Base-by-base conservation (phyloP, 352 stramenopile species). In the Phytophthora pluvialis region DNA sequence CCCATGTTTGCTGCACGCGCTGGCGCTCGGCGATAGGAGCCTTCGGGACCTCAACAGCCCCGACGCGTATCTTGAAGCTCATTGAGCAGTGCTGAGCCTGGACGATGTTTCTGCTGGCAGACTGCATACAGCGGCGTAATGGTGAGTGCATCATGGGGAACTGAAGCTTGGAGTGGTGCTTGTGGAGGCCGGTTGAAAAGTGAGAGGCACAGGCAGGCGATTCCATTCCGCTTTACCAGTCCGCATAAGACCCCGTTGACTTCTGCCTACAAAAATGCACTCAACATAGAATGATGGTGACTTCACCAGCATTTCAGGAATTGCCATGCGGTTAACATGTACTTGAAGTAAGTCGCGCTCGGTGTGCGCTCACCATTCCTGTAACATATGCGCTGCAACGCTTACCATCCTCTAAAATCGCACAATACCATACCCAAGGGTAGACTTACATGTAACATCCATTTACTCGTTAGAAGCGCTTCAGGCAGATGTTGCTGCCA, bases 401-500 rank as follows among this genome's bases (percentile, higher is more conserved):
- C 21, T 21, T 21, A 2, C 21, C 21, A 21, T 21, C 21, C 21
- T 21, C 21, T 21, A 21, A 21, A 21, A 21, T 21, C 2, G 21
- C 2, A 21, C 21, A 21, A 21, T 21, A 21, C 21, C 21, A 21
- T 21, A 21, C 21, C 21, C 21, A 21, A 21, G 21, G 21, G 21
- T 21, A 21, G 26, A 15, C 16, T 45, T 26, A 16, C 39, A 25
- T 5, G 38, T 44, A 12, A 16, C 12, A 11, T 51, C 12, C n/a
- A 33, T 54, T 42, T 58, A 29, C 9, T 26, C 15, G 31, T 68
- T 65, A 75, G 42, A 80, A 81, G 4, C 69, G 65, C 25, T 71
- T 69, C 5, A 66, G 35, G 40, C 80, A 94, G 31, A 92, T 78
- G 59, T 83, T 88, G 55, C 83, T 94, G 9, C 86, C 86, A 40